These are phyloP conservation scores for Aureobasidium pullulans DNA, from an alignment of 2,329 filamentous ascomycete species.

Conservation along the genomic window DNA sequence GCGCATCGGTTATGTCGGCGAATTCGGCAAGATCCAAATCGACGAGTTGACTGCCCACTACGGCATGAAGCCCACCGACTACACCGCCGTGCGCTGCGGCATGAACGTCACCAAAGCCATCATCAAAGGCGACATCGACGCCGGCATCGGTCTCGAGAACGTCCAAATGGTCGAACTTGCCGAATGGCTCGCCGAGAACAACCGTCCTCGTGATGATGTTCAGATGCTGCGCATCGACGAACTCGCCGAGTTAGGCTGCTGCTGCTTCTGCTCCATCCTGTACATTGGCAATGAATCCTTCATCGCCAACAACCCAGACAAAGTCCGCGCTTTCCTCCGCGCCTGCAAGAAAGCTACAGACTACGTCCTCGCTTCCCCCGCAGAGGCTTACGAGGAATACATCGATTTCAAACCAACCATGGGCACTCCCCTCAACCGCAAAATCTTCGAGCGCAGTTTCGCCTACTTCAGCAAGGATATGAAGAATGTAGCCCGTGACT, in stretches of 20 bases:
- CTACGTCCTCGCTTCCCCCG: conserved; percentile 58
- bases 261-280: conserved; percentile 76
- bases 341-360: conserved; percentile 71
- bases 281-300: conserved; percentile 74
- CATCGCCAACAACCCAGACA: conserved; percentile 57
- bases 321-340: conserved; percentile 60
- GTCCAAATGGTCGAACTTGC: conserved; percentile 78
- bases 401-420: conserved; percentile 65
- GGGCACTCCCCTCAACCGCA: conserved; percentile 60
- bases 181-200: conserved; percentile 61
- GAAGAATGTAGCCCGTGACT: conserved; percentile 68
- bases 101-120: conserved; percentile 77
- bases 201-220: conserved; percentile 58
- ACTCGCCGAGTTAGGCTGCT: conserved; percentile 71
- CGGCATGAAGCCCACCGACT: conserved; percentile 64
- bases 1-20: conserved; percentile 70
- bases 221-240: conserved; percentile 78
- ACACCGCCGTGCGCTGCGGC: conserved; percentile 69
- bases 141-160: conserved; percentile 71
- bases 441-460: conserved; percentile 73
- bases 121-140: conserved; percentile 64
- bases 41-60: conserved; percentile 74
- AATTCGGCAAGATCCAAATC: conserved; percentile 78
- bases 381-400: conserved; percentile 59
- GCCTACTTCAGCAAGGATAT: conserved; percentile 69